These are phyloP conservation scores for Fusarium citri DNA, from an alignment of 2,329 filamentous ascomycete genomes.

Conservation along the genomic window DNA sequence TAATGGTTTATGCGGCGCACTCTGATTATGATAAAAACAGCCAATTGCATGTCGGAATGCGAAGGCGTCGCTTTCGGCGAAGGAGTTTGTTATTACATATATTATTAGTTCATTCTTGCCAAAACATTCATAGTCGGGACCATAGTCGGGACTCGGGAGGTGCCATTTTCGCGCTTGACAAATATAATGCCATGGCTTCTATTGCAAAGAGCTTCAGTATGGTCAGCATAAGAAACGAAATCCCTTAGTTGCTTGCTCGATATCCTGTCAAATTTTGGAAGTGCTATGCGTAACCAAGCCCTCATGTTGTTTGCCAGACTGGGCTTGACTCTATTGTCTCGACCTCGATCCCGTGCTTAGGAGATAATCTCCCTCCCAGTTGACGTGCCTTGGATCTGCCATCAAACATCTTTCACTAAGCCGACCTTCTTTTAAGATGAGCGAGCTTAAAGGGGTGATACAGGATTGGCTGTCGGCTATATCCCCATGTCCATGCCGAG, in stretches of 20 bases:
- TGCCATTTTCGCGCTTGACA: background rate
- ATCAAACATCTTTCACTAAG: background rate
- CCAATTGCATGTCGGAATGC: conserved; percentile 33
- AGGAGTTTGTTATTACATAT: conserved; percentile 31
- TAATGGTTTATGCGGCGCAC: background rate
- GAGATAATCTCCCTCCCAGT: background rate
- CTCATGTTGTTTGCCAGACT: background rate
- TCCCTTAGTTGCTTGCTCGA: background rate
- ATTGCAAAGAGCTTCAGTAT: background rate
- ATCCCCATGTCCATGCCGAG: conserved; percentile 14
- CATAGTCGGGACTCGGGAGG: background rate
- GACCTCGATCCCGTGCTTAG: background rate
- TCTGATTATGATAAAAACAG: conserved; percentile 26
- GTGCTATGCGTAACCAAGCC: background rate
- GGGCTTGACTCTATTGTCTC: background rate
- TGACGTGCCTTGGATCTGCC: background rate
- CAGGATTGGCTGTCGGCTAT: conserved; percentile 7
- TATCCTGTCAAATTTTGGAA: background rate
- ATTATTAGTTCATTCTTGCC: conserved; percentile 4
- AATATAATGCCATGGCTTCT: background rate
- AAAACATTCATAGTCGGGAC: background rate
- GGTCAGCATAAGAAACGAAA: background rate
- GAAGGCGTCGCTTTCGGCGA: conserved; percentile 30
- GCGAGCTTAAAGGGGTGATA: background rate
- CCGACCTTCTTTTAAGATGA: background rate